Percentiles rank a stretch among this genome's conserved stretches.
phyloP scores from a whole-genome alignment of 192 early-diverging fungal species.

The Rhizophagus clarus region DNA sequence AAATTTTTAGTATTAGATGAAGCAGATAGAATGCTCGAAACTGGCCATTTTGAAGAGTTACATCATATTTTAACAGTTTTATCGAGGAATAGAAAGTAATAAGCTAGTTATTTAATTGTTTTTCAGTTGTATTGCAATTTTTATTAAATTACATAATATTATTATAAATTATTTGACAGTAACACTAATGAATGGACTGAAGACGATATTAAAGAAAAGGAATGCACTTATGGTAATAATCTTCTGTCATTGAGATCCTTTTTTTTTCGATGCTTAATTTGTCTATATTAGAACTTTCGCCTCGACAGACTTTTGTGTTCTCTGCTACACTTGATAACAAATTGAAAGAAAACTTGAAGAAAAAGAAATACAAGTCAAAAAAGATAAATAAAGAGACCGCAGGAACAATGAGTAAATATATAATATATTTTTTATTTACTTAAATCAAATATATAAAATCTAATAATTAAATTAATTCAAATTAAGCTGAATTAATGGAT shows the following conservation, averaged over 20 bases:
- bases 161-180: neutral
- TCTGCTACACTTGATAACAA: constrained; percentile 82
- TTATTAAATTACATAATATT: constrained; percentile 11
- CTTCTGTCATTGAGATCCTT: neutral
- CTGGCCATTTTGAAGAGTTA: constrained; percentile 77
- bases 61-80: constrained; percentile 59
- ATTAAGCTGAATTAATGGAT: constrained; percentile 70
- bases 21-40: constrained; percentile 83
- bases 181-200: constrained; percentile 41
- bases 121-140: constrained; percentile 1
- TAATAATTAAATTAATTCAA: neutral
- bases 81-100: constrained; percentile 46
- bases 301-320: constrained; percentile 88
- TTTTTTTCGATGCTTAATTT: constrained; percentile 19
- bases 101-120: neutral
- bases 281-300: constrained; percentile 32
- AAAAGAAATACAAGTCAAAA: constrained; percentile 35
- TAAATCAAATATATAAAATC: neutral
- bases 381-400: neutral
- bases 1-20: constrained; percentile 81
- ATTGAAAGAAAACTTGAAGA: constrained; percentile 50
- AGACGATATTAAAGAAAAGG: constrained; percentile 15
- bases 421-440: neutral
- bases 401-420: constrained; percentile 26
- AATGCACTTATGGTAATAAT: neutral